Conservation (phyloP, 495 filamentous ascomycete species). For the Talaromyces trachyspermus region DNA sequence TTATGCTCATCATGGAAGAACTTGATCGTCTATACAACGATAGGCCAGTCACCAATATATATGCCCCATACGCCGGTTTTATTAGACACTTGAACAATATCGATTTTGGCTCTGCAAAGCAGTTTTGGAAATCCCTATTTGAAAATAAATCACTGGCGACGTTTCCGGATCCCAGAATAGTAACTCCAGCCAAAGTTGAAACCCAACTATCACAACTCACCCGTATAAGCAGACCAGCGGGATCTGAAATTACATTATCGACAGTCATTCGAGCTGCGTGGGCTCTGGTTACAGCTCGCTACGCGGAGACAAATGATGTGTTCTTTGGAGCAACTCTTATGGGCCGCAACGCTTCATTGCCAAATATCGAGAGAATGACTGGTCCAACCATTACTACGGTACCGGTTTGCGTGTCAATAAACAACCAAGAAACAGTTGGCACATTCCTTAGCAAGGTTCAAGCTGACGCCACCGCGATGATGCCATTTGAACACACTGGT, state of each 20-base stretch:
- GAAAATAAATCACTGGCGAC: no score
- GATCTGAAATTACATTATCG: conserved; percentile 9
- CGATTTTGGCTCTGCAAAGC: no score
- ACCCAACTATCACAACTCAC: conserved; percentile 30
- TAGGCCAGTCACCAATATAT: conserved; percentile 4
- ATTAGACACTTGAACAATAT: no score
- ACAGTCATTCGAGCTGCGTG: conserved; percentile 37
- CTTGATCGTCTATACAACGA: background rate
- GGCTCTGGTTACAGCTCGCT: conserved; percentile 22
- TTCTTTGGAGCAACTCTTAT: conserved; percentile 24
- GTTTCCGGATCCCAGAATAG: no score
- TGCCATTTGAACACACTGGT: conserved; percentile 49
- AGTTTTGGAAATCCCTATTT: no score
- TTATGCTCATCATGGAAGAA: conserved; percentile 8
- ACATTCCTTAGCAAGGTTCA: conserved; percentile 36
- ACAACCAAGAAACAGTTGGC: background rate
- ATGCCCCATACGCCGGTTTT: conserved; percentile 17
- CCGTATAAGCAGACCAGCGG: conserved; percentile 14
- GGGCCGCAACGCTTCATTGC: conserved; percentile 25
- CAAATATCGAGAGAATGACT: conserved; percentile 23
- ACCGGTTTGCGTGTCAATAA: conserved; percentile 7
- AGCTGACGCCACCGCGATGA: conserved; percentile 32
- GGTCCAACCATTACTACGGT: conserved; percentile 31
- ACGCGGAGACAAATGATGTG: conserved; percentile 22
- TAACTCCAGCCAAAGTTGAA: conserved; percentile 10